Percentiles rank a stretch among this genome's conserved stretches.
Evolutionary conservation across 495 filamentous ascomycete genomes (phyloP).

Genomic region (Diplogelasinospora grovesii): DNA sequence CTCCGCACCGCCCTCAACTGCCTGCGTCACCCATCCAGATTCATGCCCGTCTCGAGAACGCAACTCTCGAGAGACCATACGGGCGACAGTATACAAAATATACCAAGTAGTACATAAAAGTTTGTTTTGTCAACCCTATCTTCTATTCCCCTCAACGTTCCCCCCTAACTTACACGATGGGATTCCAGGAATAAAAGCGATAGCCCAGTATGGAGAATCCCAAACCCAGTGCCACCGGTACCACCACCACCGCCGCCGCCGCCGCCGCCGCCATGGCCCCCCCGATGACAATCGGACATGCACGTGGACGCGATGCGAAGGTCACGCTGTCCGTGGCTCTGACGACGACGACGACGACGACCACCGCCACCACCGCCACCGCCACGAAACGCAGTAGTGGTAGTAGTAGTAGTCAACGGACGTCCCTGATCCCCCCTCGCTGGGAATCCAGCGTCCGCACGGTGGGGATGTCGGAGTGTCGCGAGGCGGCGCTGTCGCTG

Average conservation of each 20-base stretch:
- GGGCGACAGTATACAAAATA: slow-evolving; percentile 54
- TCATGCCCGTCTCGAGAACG: slow-evolving; percentile 65
- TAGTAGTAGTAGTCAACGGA: too few species aligned
- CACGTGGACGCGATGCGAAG: too few species aligned
- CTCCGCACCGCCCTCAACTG: slow-evolving; percentile 61
- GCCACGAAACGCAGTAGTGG: too few species aligned
- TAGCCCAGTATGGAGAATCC: slow-evolving; percentile 27
- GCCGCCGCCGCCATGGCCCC: too few species aligned
- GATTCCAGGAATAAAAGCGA: slow-evolving; percentile 1
- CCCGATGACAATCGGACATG: too few species aligned
- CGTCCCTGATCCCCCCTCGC: slow-evolving; percentile 41
- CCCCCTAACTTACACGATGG: background rate
- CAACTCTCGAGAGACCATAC: slow-evolving; percentile 67
- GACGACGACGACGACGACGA: slow-evolving; percentile 6
- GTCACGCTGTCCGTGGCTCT: too few species aligned
- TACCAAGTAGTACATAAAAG: slow-evolving; percentile 38
- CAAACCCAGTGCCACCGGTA: slow-evolving; percentile 16
- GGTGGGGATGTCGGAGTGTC: slow-evolving; percentile 54
- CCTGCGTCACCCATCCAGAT: slow-evolving; percentile 62
- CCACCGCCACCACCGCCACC: background rate
- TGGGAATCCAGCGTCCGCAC: slow-evolving; percentile 50
- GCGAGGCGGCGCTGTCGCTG: slow-evolving; percentile 58
- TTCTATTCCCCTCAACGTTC: background rate
- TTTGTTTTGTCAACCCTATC: background rate
- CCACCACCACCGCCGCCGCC: slow-evolving; percentile 1